Evolutionary conservation across 1,284 basidiomycete genomes (phyloP), one percentile per base, ranked within the genome.

Genomic region (Ustilago lituana): DNA sequence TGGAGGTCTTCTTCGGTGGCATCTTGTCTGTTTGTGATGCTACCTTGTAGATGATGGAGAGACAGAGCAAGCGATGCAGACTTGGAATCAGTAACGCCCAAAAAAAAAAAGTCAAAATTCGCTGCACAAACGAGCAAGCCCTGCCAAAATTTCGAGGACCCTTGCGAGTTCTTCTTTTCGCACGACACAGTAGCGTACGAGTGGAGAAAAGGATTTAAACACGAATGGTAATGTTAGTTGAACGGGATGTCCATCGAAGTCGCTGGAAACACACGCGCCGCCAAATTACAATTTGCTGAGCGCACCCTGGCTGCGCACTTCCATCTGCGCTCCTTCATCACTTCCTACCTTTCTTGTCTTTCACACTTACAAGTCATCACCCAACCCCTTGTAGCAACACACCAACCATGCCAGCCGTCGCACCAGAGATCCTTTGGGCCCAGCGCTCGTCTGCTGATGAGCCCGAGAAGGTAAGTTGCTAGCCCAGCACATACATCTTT

Each of bases 391-490:
- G 10, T 14, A 17, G 14, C n/a, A 17, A 47, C 36, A 43, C 35
- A 48, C 6, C 39, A 70, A 65, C 27, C 22, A 69, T 71, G 59
- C 59, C 61, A n/a, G 56, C 62, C 15, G 63, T 72, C 44, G 78
- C 66, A 31, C 79, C 79, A 32, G 79, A 81, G 51, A 72, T 82
- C 65, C 70, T 80, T 52, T 82, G 80, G 80, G 80, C 79, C 10
- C 80, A 82, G 65, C 74, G 80, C 58, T 77, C 74, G 37, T 74
- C 63, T 8, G 71, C 60, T 22, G 55, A 72, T 33, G 78, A 79
- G 46, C 32, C 73, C 10, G 80, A 82, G 45, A 80, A 79, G 65
- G 63, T 75, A 48, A 8, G 73, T 36, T 11, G 27, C 14, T 46
- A 39, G 5, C 22, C 15, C 41, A 5, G 5, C 27, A 17, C 10